A percentile compares a stretch with the other conserved stretches of the same genome.
phyloP scores from a whole-genome alignment of 208 protist species.

The Acanthamoeba castellanii region DNA sequence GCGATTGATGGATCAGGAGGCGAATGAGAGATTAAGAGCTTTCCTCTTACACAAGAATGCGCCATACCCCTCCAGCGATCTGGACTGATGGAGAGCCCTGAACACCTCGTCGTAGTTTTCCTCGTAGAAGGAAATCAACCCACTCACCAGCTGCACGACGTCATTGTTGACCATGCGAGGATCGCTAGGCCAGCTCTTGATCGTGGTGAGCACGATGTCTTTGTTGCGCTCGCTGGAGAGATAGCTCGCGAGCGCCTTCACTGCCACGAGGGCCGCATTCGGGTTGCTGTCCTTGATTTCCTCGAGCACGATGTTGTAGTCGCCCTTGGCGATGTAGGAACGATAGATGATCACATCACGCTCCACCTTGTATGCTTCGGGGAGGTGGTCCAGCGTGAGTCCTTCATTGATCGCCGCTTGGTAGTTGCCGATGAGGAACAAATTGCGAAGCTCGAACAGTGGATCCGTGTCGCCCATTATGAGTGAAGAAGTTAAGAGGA shows the following conservation, averaged over 20 bases:
- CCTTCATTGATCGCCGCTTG: constrained; percentile 75
- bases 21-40: constrained; percentile 15
- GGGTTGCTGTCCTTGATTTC: constrained; percentile 75
- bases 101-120: constrained; percentile 80
- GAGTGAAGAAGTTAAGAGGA: background rate
- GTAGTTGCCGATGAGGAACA: constrained; percentile 74
- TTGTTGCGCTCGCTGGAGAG: constrained; percentile 76
- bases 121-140: constrained; percentile 78
- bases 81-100: constrained; percentile 75
- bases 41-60: background rate
- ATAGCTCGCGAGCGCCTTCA: constrained; percentile 80
- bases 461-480: constrained; percentile 64
- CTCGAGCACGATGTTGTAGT: constrained; percentile 79
- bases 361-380: background rate
- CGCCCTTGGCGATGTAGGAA: constrained; percentile 77
- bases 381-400: constrained; percentile 66
- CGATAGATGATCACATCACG: constrained; percentile 73
- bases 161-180: constrained; percentile 68
- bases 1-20: background rate
- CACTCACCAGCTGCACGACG: constrained; percentile 77
- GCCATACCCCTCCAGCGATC: constrained; percentile 78
- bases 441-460: constrained; percentile 74
- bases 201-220: constrained; percentile 80
- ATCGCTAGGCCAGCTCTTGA: constrained; percentile 78
- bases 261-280: constrained; percentile 75